A percentile compares a stretch with the other conserved stretches of the same genome.
phyloP scores from a whole-genome alignment of 2,329 filamentous ascomycete genomes.

The Corinectria fuckeliana region DNA sequence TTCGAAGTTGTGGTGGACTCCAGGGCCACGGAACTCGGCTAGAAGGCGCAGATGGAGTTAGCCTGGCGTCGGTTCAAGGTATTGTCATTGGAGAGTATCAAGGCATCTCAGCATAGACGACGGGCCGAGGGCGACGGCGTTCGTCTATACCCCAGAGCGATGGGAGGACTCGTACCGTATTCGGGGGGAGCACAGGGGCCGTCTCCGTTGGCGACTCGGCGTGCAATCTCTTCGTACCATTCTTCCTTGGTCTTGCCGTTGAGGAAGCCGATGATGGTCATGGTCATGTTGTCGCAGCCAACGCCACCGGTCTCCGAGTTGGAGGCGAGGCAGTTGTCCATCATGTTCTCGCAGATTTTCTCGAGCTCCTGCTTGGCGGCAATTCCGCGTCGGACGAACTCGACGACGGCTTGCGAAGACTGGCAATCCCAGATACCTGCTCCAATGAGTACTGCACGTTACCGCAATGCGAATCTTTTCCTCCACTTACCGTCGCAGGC shows the following conservation, averaged over 20 bases:
- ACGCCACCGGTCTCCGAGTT: constrained; percentile 98
- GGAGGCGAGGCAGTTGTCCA: constrained; percentile 98
- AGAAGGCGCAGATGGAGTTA: constrained; percentile 19
- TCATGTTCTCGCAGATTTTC: constrained; percentile 99
- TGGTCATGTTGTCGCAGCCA: constrained; percentile 99
- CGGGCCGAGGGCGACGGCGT: neutral
- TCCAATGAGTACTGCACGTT: constrained; percentile 30
- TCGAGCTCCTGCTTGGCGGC: constrained; percentile 94
- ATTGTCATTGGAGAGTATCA: constrained; percentile 6
- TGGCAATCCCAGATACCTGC: constrained; percentile 99
- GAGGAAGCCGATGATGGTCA: constrained; percentile 88
- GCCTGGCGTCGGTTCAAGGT: constrained; percentile 12
- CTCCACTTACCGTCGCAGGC: constrained; percentile 81
- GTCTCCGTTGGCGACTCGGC: constrained; percentile 93
- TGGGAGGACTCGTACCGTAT: constrained; percentile 84
- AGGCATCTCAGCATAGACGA: constrained; percentile 26
- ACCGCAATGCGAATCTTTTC: neutral
- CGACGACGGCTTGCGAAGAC: constrained; percentile 94
- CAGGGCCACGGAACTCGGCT: constrained; percentile 87
- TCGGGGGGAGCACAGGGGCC: constrained; percentile 98
- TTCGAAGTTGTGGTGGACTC: constrained; percentile 82
- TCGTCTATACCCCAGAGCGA: constrained; percentile 19
- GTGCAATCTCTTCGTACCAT: constrained; percentile 97
- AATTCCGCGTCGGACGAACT: constrained; percentile 96
- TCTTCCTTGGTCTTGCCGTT: constrained; percentile 93